Percentiles rank a stretch among this genome's conserved stretches.
These are phyloP conservation scores for Porcisia hertigi DNA, from an alignment of 208 protist genomes.

Conservation along the genomic window DNA sequence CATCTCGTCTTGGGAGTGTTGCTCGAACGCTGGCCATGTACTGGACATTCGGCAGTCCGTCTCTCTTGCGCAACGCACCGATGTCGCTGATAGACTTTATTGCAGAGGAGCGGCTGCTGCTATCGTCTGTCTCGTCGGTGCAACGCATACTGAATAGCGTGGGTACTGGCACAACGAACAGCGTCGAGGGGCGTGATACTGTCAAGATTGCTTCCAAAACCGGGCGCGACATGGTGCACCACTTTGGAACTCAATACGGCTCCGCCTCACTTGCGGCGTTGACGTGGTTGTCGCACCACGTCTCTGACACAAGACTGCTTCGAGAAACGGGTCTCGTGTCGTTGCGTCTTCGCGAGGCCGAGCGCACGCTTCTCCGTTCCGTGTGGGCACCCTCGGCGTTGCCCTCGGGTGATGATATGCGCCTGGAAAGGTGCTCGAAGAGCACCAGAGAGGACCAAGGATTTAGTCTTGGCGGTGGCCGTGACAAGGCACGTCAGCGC, in stretches of 20 bases:
- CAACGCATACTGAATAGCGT: not conserved
- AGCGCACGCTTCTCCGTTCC: not conserved
- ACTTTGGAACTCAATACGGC: slow-evolving; percentile 9
- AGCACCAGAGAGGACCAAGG: not conserved
- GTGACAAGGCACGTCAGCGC: not conserved
- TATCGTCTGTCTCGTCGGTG: slow-evolving; percentile 7
- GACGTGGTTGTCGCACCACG: slow-evolving; percentile 13
- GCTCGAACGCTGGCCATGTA: slow-evolving; percentile 28
- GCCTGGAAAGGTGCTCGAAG: not conserved
- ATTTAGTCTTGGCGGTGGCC: not conserved
- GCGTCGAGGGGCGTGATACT: not conserved
- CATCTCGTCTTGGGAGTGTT: slow-evolving; percentile 1
- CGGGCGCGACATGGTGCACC: not conserved
- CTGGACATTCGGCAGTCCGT: slow-evolving; percentile 16
- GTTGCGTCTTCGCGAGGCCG: not conserved
- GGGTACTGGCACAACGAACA: not conserved
- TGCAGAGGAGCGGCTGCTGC: slow-evolving; percentile 15
- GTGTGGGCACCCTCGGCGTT: not conserved
- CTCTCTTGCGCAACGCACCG: not conserved
- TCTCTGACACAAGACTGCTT: not conserved
- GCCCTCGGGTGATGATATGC: not conserved
- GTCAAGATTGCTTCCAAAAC: not conserved
- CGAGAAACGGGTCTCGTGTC: not conserved
- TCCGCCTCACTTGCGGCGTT: slow-evolving; percentile 8
- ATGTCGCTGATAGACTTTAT: slow-evolving; percentile 8